These are phyloP conservation scores for Rutstroemia sp. DNA, from an alignment of 2,329 filamentous ascomycete genomes.

Conservation along the genomic window DNA sequence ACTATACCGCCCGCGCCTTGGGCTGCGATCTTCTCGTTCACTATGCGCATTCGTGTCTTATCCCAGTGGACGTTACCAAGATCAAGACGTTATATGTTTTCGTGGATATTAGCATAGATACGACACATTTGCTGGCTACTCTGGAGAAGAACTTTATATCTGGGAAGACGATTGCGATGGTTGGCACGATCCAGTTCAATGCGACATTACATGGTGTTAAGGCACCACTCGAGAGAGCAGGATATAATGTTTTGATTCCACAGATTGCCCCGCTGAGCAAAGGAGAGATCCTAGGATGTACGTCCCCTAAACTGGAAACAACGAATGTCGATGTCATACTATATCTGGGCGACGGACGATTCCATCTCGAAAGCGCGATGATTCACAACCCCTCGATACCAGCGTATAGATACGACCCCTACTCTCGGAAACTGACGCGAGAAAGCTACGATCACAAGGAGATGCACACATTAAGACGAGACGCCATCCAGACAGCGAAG, in stretches of 20 bases:
- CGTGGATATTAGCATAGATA: constrained; percentile 95
- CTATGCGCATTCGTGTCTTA: constrained; percentile 94
- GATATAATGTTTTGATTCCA: constrained; percentile 79
- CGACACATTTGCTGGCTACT: constrained; percentile 75
- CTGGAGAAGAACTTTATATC: constrained; percentile 80
- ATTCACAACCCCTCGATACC: constrained; percentile 91
- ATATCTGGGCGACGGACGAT: constrained; percentile 86
- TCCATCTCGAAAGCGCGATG: constrained; percentile 98
- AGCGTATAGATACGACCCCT: constrained; percentile 95
- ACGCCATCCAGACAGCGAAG: constrained; percentile 70
- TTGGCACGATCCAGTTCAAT: constrained; percentile 98
- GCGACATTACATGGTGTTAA: constrained; percentile 86
- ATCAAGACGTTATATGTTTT: constrained; percentile 98
- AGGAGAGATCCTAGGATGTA: constrained; percentile 96
- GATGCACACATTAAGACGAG: constrained; percentile 72
- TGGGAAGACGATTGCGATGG: constrained; percentile 82
- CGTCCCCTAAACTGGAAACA: constrained; percentile 64
- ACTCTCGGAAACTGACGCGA: constrained; percentile 82
- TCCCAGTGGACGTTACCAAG: constrained; percentile 91
- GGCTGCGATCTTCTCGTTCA: constrained; percentile 93
- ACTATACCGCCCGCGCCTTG: constrained; percentile 90
- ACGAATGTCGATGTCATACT: constrained; percentile 69
- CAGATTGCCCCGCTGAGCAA: constrained; percentile 91
- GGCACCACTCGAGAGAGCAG: constrained; percentile 69
- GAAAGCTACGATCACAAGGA: constrained; percentile 90